These are phyloP conservation scores for Macrophomina pseudophaseolina DNA, from an alignment of 2,329 filamentous ascomycete species.

Conservation along the genomic window DNA sequence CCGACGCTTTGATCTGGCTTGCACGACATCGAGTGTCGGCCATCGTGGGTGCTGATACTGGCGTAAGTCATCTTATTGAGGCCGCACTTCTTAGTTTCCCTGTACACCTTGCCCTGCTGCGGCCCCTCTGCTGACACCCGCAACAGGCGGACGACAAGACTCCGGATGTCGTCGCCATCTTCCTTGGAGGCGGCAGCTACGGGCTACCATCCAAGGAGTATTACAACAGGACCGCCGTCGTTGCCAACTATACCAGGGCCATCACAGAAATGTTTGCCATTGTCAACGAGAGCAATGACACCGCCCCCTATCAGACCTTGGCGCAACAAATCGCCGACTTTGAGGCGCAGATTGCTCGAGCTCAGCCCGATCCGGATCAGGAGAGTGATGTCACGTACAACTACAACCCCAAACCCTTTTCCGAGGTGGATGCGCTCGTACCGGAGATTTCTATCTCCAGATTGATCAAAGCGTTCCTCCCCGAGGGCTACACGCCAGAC, in stretches of 20 bases:
- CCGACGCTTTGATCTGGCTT: slow-evolving; percentile 8
- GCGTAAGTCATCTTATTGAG: background rate
- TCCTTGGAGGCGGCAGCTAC: slow-evolving; percentile 55
- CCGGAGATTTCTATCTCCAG: slow-evolving; percentile 62
- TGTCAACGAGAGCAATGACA: slow-evolving; percentile 29
- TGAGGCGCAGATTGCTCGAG: slow-evolving; percentile 65
- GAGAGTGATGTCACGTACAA: slow-evolving; percentile 51
- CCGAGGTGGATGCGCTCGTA: slow-evolving; percentile 60
- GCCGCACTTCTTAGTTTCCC: background rate
- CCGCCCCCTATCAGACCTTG: slow-evolving; percentile 51
- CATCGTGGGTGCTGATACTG: background rate
- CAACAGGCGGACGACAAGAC: slow-evolving; percentile 7
- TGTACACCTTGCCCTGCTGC: too few relatives aligned
- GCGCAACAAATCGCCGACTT: slow-evolving; percentile 46
- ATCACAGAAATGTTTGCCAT: slow-evolving; percentile 9
- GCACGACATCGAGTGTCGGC: background rate
- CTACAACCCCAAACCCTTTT: slow-evolving; percentile 67
- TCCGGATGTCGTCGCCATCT: slow-evolving; percentile 33
- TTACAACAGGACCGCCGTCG: slow-evolving; percentile 41
- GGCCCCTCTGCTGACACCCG: background rate
- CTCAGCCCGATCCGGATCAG: slow-evolving; percentile 61
- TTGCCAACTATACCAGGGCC: slow-evolving; percentile 34
- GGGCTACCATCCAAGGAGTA: slow-evolving; percentile 46
- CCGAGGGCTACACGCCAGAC: slow-evolving; percentile 55
- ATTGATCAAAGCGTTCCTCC: slow-evolving; percentile 60